Percentiles rank a stretch among this genome's conserved stretches.
phyloP scores from a whole-genome alignment of 148 eudicot species.

The Amaranthus hypochondriacus region DNA sequence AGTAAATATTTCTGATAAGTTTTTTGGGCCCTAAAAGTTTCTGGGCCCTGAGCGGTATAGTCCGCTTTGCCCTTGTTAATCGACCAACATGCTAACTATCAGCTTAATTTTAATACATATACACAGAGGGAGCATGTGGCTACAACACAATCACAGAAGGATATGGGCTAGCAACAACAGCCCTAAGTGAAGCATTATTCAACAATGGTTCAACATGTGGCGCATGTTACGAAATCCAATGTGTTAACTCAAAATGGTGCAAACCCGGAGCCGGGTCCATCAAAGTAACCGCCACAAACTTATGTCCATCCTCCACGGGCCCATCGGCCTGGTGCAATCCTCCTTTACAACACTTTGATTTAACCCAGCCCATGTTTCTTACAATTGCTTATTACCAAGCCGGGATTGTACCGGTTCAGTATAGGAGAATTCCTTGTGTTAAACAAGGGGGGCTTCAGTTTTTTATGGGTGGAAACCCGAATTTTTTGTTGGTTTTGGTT shows the following conservation, averaged over 20 bases:
- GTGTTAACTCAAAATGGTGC: conserved; percentile 28
- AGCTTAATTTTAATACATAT: not conserved
- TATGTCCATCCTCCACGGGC: conserved; percentile 24
- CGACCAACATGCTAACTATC: too few relatives aligned
- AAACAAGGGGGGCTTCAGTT: conserved; percentile 22
- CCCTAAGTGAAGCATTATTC: conserved; percentile 22
- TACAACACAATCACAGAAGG: conserved; percentile 13
- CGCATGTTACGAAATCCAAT: conserved; percentile 23
- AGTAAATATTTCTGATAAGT: too few relatives aligned
- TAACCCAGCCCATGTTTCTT: conserved; percentile 24
- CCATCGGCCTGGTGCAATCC: conserved; percentile 29
- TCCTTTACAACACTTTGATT: conserved; percentile 22
- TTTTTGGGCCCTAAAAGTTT: too few relatives aligned
- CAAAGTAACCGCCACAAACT: conserved; percentile 28
- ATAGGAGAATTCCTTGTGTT: conserved; percentile 15
- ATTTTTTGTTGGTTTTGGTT: conserved; percentile 20
- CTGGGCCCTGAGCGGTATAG: too few relatives aligned
- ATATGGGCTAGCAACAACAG: conserved; percentile 26
- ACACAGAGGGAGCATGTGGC: conserved; percentile 33
- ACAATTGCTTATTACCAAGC: conserved; percentile 18
- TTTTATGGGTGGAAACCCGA: conserved; percentile 14
- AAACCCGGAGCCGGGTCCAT: conserved; percentile 11
- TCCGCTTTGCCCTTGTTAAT: too few relatives aligned
- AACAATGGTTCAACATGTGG: conserved; percentile 25
- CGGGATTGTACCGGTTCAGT: conserved; percentile 29